Evolutionary conservation across 108 stramenopile genomes (phyloP).

Genomic region (Cylindrotheca closterium): DNA sequence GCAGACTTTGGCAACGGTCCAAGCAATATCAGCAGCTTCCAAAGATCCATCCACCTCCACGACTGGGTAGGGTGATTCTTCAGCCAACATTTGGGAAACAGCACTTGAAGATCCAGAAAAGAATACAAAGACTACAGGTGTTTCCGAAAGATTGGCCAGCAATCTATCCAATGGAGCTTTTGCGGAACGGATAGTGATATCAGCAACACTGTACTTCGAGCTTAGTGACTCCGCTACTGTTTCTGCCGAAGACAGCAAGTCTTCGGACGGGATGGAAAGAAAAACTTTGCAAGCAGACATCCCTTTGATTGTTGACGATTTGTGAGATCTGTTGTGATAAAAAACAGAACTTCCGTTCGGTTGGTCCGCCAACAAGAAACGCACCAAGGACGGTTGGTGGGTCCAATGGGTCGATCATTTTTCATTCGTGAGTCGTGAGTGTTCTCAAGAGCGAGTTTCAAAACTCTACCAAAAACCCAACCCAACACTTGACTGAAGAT

Average conservation of each 20-base stretch:
- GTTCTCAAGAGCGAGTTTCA: too few relatives aligned
- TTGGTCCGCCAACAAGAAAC: too few relatives aligned
- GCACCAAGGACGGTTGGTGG: too few relatives aligned
- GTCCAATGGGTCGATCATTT: too few relatives aligned
- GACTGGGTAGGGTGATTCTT: constrained; percentile 36
- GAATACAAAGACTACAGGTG: constrained; percentile 27
- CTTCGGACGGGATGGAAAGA: constrained; percentile 30
- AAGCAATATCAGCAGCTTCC: constrained; percentile 23
- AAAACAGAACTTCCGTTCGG: neutral
- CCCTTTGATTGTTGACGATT: neutral
- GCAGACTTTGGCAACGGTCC: constrained; percentile 50
- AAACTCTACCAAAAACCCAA: too few relatives aligned
- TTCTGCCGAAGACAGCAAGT: constrained; percentile 23
- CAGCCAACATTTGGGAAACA: constrained; percentile 17
- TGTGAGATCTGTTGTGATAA: neutral
- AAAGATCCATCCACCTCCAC: constrained; percentile 19
- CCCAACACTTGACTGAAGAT: too few relatives aligned
- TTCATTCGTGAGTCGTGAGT: too few relatives aligned
- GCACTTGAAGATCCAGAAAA: constrained; percentile 27
- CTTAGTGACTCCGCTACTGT: constrained; percentile 24
- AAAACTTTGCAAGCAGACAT: constrained; percentile 23
- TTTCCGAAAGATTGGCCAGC: constrained; percentile 4
- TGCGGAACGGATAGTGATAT: constrained; percentile 43
- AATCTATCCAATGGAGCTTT: constrained; percentile 36
- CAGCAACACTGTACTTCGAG: constrained; percentile 22